Conservation (phyloP, 768 basidiomycete genomes). For the Podaxis sp. region DNA sequence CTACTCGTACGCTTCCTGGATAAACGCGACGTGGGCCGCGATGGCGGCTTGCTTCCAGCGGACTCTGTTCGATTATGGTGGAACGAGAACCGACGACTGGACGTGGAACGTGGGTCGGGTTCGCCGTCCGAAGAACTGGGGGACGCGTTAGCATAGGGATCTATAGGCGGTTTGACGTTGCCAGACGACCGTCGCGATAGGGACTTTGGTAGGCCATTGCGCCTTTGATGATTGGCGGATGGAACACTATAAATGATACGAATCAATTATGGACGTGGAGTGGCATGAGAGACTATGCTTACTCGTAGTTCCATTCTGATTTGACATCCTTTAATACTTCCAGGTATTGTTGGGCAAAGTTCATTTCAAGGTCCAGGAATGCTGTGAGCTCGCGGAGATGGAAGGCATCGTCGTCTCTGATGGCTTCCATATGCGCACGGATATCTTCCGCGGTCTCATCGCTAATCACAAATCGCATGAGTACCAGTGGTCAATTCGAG, state of each 20-base stretch:
- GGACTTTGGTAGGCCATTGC: neutral
- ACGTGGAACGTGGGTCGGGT: slow-evolving; percentile 18
- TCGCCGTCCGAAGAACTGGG: slow-evolving; percentile 40
- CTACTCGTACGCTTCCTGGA: slow-evolving; percentile 69
- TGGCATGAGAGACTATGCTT: slow-evolving; percentile 22
- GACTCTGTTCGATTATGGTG: slow-evolving; percentile 40
- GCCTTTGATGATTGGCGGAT: neutral
- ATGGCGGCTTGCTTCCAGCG: slow-evolving; percentile 40
- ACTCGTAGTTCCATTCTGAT: slow-evolving; percentile 68
- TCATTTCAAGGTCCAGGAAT: slow-evolving; percentile 73
- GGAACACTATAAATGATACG: neutral
- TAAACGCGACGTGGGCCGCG: slow-evolving; percentile 58
- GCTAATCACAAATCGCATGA: slow-evolving; percentile 36
- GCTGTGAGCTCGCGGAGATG: slow-evolving; percentile 70
- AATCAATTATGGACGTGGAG: neutral
- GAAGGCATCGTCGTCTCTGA: slow-evolving; percentile 76
- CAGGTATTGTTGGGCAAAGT: slow-evolving; percentile 71
- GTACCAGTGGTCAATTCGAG: neutral
- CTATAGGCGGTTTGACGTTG: slow-evolving; percentile 9
- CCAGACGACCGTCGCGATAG: slow-evolving; percentile 7
- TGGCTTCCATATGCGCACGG: slow-evolving; percentile 71
- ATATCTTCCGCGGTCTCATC: slow-evolving; percentile 88
- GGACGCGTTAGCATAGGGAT: slow-evolving; percentile 18
- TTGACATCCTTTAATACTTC: slow-evolving; percentile 73
- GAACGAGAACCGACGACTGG: slow-evolving; percentile 28